Evolutionary conservation across 2,329 filamentous ascomycete species (phyloP).

Genomic region (Alternaria sp.): DNA sequence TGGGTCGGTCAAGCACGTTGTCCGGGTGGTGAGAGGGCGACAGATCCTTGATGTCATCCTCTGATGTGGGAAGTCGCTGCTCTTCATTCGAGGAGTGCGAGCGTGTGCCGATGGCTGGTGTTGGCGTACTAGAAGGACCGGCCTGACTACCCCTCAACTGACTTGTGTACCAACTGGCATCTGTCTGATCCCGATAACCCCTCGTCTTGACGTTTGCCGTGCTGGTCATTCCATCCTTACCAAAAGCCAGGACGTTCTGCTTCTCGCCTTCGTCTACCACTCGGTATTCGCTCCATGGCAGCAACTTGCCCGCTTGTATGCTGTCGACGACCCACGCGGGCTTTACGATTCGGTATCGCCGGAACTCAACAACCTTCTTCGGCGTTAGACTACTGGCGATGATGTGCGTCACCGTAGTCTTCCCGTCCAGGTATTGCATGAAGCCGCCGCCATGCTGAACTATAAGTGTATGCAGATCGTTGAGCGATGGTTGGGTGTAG

Average conservation of each 20-base stretch:
- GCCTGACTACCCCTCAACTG: constrained; percentile 64
- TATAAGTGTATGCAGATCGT: constrained; percentile 85
- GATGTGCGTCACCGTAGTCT: constrained; percentile 95
- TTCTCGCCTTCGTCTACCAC: constrained; percentile 84
- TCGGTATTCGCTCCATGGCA: constrained; percentile 87
- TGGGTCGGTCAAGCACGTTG: constrained; percentile 33
- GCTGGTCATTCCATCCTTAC: constrained; percentile 70
- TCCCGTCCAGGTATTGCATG: constrained; percentile 92
- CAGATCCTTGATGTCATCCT: constrained; percentile 39
- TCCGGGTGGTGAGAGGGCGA: constrained; percentile 47
- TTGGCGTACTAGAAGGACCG: constrained; percentile 39
- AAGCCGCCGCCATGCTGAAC: constrained; percentile 95
- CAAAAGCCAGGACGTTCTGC: constrained; percentile 78
- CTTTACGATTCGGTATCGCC: constrained; percentile 88
- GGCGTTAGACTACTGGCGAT: constrained; percentile 89
- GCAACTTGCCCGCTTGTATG: constrained; percentile 77
- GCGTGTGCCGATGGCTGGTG: constrained; percentile 28
- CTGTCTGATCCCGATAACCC: constrained; percentile 83
- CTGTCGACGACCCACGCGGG: constrained; percentile 95
- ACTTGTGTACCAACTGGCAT: constrained; percentile 81
- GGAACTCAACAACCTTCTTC: constrained; percentile 91
- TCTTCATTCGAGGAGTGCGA: constrained; percentile 32
- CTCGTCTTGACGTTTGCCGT: constrained; percentile 68
- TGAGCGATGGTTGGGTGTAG: constrained; percentile 93
- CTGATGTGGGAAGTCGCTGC: constrained; percentile 36